Conservation (phyloP, 2,329 filamentous ascomycete genomes). For the Bipolaris cookei region DNA sequence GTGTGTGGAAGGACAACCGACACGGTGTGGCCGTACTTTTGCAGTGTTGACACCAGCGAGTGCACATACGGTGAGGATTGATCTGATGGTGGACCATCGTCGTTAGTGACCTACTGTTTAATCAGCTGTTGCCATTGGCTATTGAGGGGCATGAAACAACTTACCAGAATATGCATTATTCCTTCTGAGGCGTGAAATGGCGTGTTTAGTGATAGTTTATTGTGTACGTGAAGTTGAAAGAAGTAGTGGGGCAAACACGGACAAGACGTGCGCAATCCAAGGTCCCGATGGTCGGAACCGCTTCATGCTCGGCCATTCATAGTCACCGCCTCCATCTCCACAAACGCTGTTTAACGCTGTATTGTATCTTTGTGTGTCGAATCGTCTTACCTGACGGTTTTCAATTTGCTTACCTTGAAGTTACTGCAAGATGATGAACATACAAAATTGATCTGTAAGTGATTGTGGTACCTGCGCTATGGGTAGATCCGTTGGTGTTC, state of each 20-base stretch:
- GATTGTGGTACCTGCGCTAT: slow-evolving; percentile 13
- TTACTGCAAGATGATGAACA: slow-evolving; percentile 1
- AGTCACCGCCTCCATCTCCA: slow-evolving; percentile 13
- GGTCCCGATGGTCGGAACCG: slow-evolving; percentile 10
- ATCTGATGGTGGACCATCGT: slow-evolving; percentile 59
- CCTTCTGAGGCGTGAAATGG: background rate
- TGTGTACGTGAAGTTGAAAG: slow-evolving; percentile 13
- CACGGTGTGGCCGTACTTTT: slow-evolving; percentile 77
- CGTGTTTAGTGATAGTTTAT: slow-evolving; percentile 13
- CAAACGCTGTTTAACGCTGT: background rate
- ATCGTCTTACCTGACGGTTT: background rate
- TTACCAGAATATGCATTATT: slow-evolving; percentile 50
- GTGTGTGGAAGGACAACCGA: slow-evolving; percentile 90
- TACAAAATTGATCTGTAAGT: background rate
- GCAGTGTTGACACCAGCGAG: slow-evolving; percentile 53
- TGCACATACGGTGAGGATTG: slow-evolving; percentile 59
- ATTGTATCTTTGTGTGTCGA: background rate
- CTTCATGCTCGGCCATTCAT: slow-evolving; percentile 3
- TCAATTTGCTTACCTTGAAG: background rate
- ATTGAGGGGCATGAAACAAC: background rate
- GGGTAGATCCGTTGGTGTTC: slow-evolving; percentile 13
- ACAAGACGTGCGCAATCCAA: slow-evolving; percentile 35
- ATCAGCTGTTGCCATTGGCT: slow-evolving; percentile 13
- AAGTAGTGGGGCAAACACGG: slow-evolving; percentile 23
- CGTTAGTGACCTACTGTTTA: slow-evolving; percentile 55